Base-by-base conservation (phyloP, 805 yeast species). In the Kodamaea laetipori region DNA sequence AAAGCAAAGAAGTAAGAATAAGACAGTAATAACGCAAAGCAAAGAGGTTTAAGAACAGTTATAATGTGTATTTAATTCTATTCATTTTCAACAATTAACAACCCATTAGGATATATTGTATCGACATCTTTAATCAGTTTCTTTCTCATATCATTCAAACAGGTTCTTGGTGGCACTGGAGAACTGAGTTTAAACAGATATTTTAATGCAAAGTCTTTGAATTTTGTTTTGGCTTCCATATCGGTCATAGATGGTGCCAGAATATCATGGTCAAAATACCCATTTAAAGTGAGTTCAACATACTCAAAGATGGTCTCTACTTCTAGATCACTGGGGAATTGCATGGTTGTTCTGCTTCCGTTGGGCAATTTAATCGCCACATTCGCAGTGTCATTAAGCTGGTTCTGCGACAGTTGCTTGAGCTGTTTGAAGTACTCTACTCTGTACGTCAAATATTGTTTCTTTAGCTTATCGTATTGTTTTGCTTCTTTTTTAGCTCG, bases 321-420 rank as follows among this genome's bases (percentile, higher is more conserved):
- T 2, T 45, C 49, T 36, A 46, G 44, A 5, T 55, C 59, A 4
- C 62, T 58, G 1, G 73, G 70, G 50, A 69, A 68, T 21, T 44
- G 50, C 11, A 57, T 43, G 0, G 67, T 64, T 4, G 79, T 57
- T 46, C 97, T 75, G 38, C 69, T 70, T 2, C 95, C 95, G 46
- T 71, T 65, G 1, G 76, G 75, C 31, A 87, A 57, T 50, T 92
- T 75, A 7, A 92, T 75, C 1, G 94, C 90, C 2, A 92, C 69
- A 30, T 84, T 76, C 7, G 94, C 82, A 23, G 44, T 51, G 19
- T 54, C 63, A 11, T 39, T 42, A 7, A 26, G 37, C n/a, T 33
- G 32, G 4, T 57, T 58, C 8, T 50, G 47, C 3, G 44, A 19
- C 7, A 50, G 54, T 1, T 45, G 32, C 26, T 47, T 43, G 9